Base-by-base conservation (phyloP, 805 yeast species). In the Limtongozyma cylindracea region DNA sequence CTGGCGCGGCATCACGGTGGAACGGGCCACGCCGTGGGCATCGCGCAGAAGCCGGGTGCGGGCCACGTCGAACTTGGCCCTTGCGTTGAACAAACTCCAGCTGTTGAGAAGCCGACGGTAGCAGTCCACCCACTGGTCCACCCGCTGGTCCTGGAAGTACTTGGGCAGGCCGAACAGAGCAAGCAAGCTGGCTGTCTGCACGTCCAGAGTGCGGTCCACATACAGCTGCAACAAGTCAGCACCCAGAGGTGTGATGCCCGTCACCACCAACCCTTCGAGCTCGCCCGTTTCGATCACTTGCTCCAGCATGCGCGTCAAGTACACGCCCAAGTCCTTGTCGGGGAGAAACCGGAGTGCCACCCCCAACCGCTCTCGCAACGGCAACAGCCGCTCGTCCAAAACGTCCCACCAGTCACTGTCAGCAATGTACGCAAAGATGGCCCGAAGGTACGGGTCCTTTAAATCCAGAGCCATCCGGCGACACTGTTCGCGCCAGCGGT, bases 401-500 rank as follows among this genome's bases (percentile, higher is more conserved):
- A 84, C 92, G 35, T 78, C 95, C 69, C 84, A 71, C 95, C 96
- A 84, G 30, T 82, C 88, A 20, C 77, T 73, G 37, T 84, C 94
- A 0, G 94, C 80, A 24, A 84, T 71, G 33, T 68, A 84, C 0
- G 94, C 94, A 51, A 84, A 84, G 1, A 84, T 74, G 0, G 91
- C 93, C 20, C 95, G 49, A 27, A 84, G 45, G 38, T 84, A 84
- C 0, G 96, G 94, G 35, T 76, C 70, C 8, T 72, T 84, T 25
- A 84, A 51, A 32, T 78, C 94, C n/a, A 73, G 60, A 0, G 95
- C 74, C 56, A 84, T 60, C 26, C 58, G 57, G 24, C 94, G 65
- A 39, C 95, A 84, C 39, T 78, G 93, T 25, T 78, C 91, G 34
- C 77, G 70, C 96, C 96, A 84, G 0, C 80, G 61, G 40, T 68